These are phyloP conservation scores for Phylloboletellus chloephorus DNA, from an alignment of 1,284 basidiomycete genomes.

Conservation along the genomic window DNA sequence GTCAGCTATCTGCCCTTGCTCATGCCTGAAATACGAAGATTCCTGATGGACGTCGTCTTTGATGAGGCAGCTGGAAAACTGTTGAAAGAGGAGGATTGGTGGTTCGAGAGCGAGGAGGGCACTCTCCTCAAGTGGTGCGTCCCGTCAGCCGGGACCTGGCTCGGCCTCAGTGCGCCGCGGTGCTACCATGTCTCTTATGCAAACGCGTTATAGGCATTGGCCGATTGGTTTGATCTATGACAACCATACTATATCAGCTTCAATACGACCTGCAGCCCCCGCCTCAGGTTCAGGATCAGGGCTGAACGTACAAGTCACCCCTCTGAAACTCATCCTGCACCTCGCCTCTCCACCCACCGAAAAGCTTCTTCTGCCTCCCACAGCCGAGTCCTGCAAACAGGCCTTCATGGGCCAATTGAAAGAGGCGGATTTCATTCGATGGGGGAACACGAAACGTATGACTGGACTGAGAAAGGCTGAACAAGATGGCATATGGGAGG, in stretches of 20 bases:
- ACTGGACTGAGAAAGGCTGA: constrained; percentile 83
- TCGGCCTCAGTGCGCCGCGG: background rate
- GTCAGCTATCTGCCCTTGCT: constrained; percentile 89
- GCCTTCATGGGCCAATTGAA: constrained; percentile 92
- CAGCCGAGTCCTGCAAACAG: constrained; percentile 78
- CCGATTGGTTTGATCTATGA: constrained; percentile 90
- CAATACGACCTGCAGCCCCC: constrained; percentile 44
- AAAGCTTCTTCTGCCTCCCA: constrained; percentile 75
- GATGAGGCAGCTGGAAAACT: constrained; percentile 70
- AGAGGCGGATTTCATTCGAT: constrained; percentile 91
- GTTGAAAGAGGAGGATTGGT: constrained; percentile 85
- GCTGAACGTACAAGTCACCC: constrained; percentile 37
- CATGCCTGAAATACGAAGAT: constrained; percentile 78
- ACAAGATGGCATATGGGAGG: constrained; percentile 93
- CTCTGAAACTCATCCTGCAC: constrained; percentile 77
- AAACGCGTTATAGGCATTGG: constrained; percentile 78
- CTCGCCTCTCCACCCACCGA: constrained; percentile 81
- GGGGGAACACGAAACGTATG: constrained; percentile 91
- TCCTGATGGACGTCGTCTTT: constrained; percentile 85
- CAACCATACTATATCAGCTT: constrained; percentile 62
- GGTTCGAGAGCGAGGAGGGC: constrained; percentile 84
- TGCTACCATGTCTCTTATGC: constrained; percentile 12
- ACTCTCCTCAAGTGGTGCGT: constrained; percentile 77
- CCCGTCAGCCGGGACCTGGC: background rate
- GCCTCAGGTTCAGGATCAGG: constrained; percentile 37